Evolutionary conservation across 306 rosid species (phyloP).

Genomic region (Dryas drummondii): DNA sequence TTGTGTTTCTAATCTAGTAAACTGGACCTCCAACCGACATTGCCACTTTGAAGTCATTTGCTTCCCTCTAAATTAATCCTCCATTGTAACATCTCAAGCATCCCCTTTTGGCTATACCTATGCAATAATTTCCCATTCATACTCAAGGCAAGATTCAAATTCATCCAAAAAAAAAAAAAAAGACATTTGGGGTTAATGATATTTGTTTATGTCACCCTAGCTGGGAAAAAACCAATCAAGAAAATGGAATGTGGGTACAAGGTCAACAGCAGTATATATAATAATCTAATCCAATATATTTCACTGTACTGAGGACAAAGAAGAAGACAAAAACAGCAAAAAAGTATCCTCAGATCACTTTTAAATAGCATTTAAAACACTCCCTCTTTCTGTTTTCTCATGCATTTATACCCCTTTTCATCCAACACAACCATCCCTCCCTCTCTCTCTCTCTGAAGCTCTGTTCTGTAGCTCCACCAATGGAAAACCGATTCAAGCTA

Average conservation of each 20-base stretch:
- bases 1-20: not conserved
- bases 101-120: not conserved
- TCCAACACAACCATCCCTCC: not conserved
- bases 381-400: constrained; percentile 35
- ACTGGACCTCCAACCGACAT: not conserved
- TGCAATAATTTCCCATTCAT: not conserved
- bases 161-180: not conserved
- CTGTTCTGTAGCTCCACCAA: constrained; percentile 21
- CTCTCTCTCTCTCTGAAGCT: constrained; percentile 10
- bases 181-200: not conserved
- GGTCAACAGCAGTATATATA: not conserved
- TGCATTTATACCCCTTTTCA: constrained; percentile 39
- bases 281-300: constrained; percentile 7
- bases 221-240: not conserved
- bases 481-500: constrained; percentile 70
- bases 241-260: not conserved
- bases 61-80: not conserved
- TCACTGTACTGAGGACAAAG: constrained; percentile 20
- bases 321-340: constrained; percentile 36
- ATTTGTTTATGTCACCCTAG: not conserved
- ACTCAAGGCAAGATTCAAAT: constrained; percentile 3
- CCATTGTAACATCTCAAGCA: not conserved
- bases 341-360: constrained; percentile 28
- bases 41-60: not conserved
- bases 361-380: constrained; percentile 24